Evolutionary conservation across 768 basidiomycete species (phyloP).

Genomic region (Serendipita indica): DNA sequence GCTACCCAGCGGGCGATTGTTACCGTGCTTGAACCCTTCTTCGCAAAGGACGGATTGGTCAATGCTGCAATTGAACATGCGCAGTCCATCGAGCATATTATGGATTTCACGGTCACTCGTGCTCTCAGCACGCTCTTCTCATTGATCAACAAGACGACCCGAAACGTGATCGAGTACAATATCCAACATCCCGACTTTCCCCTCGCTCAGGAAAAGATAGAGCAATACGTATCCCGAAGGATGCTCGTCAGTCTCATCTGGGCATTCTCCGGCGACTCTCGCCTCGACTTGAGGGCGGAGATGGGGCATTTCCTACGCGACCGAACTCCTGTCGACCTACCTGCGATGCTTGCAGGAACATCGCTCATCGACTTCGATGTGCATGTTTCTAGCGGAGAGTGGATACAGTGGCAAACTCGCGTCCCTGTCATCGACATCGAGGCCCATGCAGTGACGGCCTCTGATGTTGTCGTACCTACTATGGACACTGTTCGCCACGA

Average conservation of each 20-base stretch:
- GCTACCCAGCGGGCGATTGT: constrained; percentile 63
- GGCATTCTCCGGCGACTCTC: constrained; percentile 97
- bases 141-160: constrained; percentile 86
- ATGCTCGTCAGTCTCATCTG: constrained; percentile 86
- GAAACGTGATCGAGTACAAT: constrained; percentile 91
- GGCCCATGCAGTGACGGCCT: constrained; percentile 85
- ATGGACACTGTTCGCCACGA: constrained; percentile 98
- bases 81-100: constrained; percentile 85
- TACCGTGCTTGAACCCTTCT: constrained; percentile 63
- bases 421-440: constrained; percentile 96
- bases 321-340: constrained; percentile 82
- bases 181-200: constrained; percentile 92
- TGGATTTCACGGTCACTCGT: constrained; percentile 90
- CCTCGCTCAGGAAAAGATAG: constrained; percentile 63
- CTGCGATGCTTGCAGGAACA: constrained; percentile 52
- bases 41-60: constrained; percentile 70
- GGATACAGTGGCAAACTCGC: constrained; percentile 81
- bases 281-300: constrained; percentile 70
- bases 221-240: constrained; percentile 82
- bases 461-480: constrained; percentile 95
- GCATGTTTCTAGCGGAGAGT: constrained; percentile 68
- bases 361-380: constrained; percentile 95
- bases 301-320: constrained; percentile 78
- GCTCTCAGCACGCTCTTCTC: constrained; percentile 95
- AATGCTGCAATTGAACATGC: constrained; percentile 64